phyloP scores from a whole-genome alignment of 2,329 filamentous ascomycete species.

The Phoma herbarum region DNA sequence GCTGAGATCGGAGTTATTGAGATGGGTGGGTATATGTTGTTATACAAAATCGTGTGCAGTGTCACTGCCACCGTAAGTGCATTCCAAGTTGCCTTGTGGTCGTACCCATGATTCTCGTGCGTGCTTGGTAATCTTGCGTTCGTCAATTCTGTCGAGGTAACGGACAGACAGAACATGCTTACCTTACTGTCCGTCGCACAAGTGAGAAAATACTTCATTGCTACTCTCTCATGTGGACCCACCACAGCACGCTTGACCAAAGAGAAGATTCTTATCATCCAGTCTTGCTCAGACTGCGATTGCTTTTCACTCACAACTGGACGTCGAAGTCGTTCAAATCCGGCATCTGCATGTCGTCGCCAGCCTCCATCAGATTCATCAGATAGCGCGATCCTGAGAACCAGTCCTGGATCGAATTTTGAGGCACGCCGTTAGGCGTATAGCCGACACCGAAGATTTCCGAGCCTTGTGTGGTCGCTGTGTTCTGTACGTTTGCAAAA shows the following conservation, averaged over 20 bases:
- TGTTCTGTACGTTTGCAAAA: constrained; percentile 6
- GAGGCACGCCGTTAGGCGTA: constrained; percentile 17
- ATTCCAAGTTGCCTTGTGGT: too few relatives aligned
- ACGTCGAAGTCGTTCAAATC: constrained; percentile 29
- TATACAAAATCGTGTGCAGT: neutral
- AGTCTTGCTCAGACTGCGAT: neutral
- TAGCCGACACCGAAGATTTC: constrained; percentile 19
- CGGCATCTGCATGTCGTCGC: constrained; percentile 59
- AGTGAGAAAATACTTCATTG: too few relatives aligned
- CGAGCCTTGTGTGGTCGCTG: constrained; percentile 6
- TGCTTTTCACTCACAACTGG: neutral
- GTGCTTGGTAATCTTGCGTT: neutral
- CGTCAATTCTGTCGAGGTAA: neutral
- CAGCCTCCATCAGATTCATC: constrained; percentile 67
- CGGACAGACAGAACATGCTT: neutral
- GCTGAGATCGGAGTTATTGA: neutral
- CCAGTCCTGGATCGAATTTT: constrained; percentile 68
- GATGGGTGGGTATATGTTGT: neutral
- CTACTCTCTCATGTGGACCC: too few relatives aligned
- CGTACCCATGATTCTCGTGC: neutral
- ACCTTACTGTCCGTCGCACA: neutral
- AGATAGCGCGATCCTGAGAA: constrained; percentile 72
- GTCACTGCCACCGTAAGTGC: neutral
- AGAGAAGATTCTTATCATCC: neutral
- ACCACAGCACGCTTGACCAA: too few relatives aligned